Evolutionary conservation across 495 filamentous ascomycete genomes (phyloP), one percentile per base, ranked within the genome.

Genomic region (Penicillium cataractarum): DNA sequence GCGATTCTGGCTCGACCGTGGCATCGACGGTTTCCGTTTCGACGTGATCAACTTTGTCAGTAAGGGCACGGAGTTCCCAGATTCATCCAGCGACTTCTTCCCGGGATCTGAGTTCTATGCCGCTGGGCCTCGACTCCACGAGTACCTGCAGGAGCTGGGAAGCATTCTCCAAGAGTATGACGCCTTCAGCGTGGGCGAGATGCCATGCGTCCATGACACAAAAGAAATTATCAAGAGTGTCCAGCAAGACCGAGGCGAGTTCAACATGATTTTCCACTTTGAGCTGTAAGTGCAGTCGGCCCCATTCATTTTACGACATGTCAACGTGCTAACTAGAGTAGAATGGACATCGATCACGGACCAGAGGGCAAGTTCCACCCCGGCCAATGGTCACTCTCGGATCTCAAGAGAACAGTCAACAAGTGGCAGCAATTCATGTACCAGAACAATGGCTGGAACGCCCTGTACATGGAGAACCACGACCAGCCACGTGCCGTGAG

Each of bases 121-220:
- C 58, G 85, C 86, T 71, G 87, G 88, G 1, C 86, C 87, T 0
- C 71, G 83, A 48, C 74, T 88, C 52, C 86, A 89, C 67, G 86
- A 90, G 62, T 86, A 80, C 58, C 71, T 83, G 39, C 68, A 76
- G 8, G 86, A 87, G 66, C 80, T 91, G 67, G 79, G 84, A 15
- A 71, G 82, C 58, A 84, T 88, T 22, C 76, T 90, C 19, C 78
- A 78, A 49, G 71, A 85, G 46, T 90, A 89, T 64, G 81, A 89
- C 59, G 77, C 84, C 4, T 80, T 90, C 60, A 87, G 83, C 0
- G 87, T 91, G 0, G 88, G 88, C 17, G 88, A 91, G 71, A 82
- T 89, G 64, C 86, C 87, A 0, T 83, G 83, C 62, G 83, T 84
- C 6, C 66, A 65, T 12, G 80, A 82, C 2, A 76, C 84, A 46